Evolutionary conservation across 2,329 filamentous ascomycete genomes (phyloP), one percentile per base, ranked within the genome.

Genomic region (Paramyrothecium sp.): DNA sequence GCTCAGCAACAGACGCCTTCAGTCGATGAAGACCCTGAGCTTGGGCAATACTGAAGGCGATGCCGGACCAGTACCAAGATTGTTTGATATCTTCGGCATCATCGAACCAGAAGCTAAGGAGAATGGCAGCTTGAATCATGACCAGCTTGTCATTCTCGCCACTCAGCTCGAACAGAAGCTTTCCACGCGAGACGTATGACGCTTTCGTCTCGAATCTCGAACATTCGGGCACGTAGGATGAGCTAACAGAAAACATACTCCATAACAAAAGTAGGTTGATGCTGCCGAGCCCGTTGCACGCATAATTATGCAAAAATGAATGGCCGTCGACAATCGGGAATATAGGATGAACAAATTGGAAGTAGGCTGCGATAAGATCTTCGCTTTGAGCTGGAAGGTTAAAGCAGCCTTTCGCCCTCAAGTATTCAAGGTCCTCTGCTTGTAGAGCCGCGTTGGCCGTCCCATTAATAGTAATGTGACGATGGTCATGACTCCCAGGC

Each of bases 201-300:
- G 34, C 34, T 41, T 41, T 41, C 11, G n/a, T 41, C 34, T 11
- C 34, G n/a, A 11, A 11, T 11, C 11, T 41, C 34, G 34, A 41
- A n/a, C 34, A 41, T 41, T 41, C 34, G 34, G n/a, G 11, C 11
- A 41, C n/a, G n/a, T 41, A 41, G 34, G 11, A 11, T 11, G 34
- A 11, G 34, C 34, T 41, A n/a, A 41, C 67, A 8, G 70, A 51
- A 30, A 71, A 68, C 64, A 73, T 67, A 58, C 67, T 68, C 69
- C 67, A 70, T 0, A 65, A 48, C 8, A 70, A 52, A 7, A 68
- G 33, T 1, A 68, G 56, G 26, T 60, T 65, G 1, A 63, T 20
- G 8, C 38, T 49, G 11, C n/a, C 41, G 21, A 54, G 20, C 17
- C 38, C 53, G 10, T 23, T 44, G 10, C 30, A n/a, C 8, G 38